phyloP scores from a whole-genome alignment of 2,329 filamentous ascomycete species.

The Alternaria triticimaculans region DNA sequence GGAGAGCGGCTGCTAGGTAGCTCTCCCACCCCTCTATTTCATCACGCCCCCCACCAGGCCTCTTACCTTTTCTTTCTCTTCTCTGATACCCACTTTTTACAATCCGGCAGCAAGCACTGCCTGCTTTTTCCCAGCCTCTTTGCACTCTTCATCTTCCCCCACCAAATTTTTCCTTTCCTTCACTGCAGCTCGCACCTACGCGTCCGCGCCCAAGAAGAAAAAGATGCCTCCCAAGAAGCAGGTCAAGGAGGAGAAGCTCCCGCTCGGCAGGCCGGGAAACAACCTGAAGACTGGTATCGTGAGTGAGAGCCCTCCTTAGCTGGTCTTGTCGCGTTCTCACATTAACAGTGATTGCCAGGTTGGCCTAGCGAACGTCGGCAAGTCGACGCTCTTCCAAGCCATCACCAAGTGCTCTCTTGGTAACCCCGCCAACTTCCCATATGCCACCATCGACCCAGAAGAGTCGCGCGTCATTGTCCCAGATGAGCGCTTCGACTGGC shows the following conservation, averaged over 20 bases:
- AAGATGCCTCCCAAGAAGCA: slow-evolving; percentile 97
- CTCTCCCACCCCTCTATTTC: slow-evolving; percentile 24
- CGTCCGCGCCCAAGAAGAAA: slow-evolving; percentile 63
- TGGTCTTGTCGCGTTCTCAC: slow-evolving; percentile 44
- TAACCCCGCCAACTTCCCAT: slow-evolving; percentile 99
- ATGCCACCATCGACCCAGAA: slow-evolving; percentile 98
- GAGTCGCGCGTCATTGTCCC: slow-evolving; percentile 97
- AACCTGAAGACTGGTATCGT: slow-evolving; percentile 98
- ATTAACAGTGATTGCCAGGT: slow-evolving; percentile 69
- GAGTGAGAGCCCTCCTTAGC: slow-evolving; percentile 66
- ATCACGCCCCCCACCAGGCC: slow-evolving; percentile 47
- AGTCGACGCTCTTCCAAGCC: slow-evolving; percentile 99
- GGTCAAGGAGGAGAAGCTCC: slow-evolving; percentile 91
- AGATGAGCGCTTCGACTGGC: slow-evolving; percentile 94
- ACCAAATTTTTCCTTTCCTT: slow-evolving; percentile 44
- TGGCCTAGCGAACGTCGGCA: slow-evolving; percentile 98
- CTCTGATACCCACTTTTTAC: slow-evolving; percentile 60
- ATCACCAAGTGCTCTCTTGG: slow-evolving; percentile 97
- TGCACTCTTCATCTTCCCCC: slow-evolving; percentile 39
- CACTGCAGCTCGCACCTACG: slow-evolving; percentile 61
- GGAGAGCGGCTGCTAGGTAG: slow-evolving; percentile 17
- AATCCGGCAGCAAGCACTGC: slow-evolving; percentile 59
- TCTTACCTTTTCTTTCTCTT: slow-evolving; percentile 57
- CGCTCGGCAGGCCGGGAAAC: slow-evolving; percentile 95
- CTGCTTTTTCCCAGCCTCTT: slow-evolving; percentile 46